These are phyloP conservation scores for Aspergillus alliaceus DNA, from an alignment of 2,329 filamentous ascomycete species.

Conservation along the genomic window DNA sequence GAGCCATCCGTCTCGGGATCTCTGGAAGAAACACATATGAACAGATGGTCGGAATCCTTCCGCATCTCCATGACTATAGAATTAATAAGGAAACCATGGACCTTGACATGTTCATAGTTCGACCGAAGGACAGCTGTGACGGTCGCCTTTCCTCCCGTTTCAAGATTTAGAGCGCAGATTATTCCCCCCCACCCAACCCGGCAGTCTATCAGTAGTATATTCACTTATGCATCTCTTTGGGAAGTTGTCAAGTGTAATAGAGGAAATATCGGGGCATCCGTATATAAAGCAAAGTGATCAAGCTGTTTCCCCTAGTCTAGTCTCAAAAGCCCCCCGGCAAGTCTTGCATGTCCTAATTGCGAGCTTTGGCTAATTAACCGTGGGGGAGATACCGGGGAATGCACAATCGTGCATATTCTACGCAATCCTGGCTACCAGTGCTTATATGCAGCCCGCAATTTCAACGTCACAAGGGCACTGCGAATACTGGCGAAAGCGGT, in stretches of 20 bases:
- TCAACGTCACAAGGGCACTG: conserved; percentile 17
- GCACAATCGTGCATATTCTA: conserved; percentile 42
- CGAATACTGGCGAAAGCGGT: conserved; percentile 36
- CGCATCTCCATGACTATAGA: conserved; percentile 58
- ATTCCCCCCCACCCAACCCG: conserved; percentile 45
- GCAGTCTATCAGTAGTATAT: too few relatives aligned
- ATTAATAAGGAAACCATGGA: conserved; percentile 54
- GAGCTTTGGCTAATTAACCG: conserved; percentile 43
- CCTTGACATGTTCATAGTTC: conserved; percentile 53
- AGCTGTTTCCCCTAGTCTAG: conserved; percentile 27
- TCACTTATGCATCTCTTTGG: too few relatives aligned
- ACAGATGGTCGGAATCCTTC: conserved; percentile 47
- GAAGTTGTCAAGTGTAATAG: too few relatives aligned
- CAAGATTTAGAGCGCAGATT: conserved; percentile 57
- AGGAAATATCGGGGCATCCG: too few relatives aligned
- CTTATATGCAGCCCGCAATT: conserved; percentile 39
- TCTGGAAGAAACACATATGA: conserved; percentile 24
- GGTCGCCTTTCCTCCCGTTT: conserved; percentile 50
- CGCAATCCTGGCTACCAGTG: conserved; percentile 44
- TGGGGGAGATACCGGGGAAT: conserved; percentile 42
- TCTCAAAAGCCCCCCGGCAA: conserved; percentile 48
- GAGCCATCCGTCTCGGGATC: background rate
- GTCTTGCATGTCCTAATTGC: conserved; percentile 45
- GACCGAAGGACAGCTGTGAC: conserved; percentile 60
- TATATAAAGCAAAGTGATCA: conserved; percentile 31